Evolutionary conservation across 2,329 filamentous ascomycete genomes (phyloP), one percentile per base, ranked within the genome.

Genomic region (Arthrinium phaeospermum): DNA sequence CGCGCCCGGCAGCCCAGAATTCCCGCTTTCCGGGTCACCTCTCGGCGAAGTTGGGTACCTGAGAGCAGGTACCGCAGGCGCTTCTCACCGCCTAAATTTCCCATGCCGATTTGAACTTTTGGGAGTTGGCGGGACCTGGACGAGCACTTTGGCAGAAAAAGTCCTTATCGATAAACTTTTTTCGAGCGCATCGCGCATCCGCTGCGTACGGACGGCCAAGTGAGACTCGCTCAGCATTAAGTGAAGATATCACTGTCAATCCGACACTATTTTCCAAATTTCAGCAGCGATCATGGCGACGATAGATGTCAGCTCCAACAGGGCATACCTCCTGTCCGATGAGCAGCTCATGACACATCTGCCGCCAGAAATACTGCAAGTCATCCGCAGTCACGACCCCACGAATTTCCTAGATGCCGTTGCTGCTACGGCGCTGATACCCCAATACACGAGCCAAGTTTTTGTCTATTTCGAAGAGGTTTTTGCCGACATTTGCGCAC

Each of bases 401-500:
- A 86, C 88, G 76, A 87, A 89, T 79, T 91, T 95, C 81, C 88
- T 97, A 53, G 90, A 94, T 80, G 89, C 90, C 76, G 85, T 97
- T 78, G 89, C 93, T 76, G 85, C 88, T 77, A 89, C 91, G 73
- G 91, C 94, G 72, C 88, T 97, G 79, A 87, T 90, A 77, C 87
- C 93, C 77, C 85, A 86, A 83, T 88, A 91, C 81, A 96, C 94
- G 78, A 90, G 94, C 79, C 86, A 86, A 72, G 85, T 98, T 79
- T 95, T 96, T 79, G 85, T 89, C 75, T 88, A 93, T 78, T 95
- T 95, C 81, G 91, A 93, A 80, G 85, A 88, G 74, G 84, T 95
- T 53, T 94, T 96, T 78, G 90, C 94, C 77, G 95, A 98, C 82
- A 86, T 97, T 69, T 94, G 93, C 82, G 93, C 94, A 74, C 87